Base-by-base conservation (phyloP, 106 monocot genomes). In the Chionographis japonica region DNA sequence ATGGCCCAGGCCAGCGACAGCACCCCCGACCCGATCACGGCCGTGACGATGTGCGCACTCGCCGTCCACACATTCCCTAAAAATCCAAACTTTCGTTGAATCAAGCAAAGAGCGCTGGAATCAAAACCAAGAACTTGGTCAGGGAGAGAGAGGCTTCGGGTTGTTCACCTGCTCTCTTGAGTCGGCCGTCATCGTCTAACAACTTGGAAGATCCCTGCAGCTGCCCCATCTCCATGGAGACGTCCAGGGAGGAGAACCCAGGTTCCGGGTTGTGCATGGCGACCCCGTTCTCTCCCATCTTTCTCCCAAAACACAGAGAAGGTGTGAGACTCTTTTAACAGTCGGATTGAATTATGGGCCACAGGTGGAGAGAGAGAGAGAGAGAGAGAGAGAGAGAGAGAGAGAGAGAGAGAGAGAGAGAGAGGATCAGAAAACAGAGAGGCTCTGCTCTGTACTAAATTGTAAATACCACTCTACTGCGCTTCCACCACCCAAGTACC, bases 21-120 rank as follows among this genome's bases (percentile, higher is more conserved):
- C 20, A 85, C 85, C 40, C 85, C 85, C 12, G 85, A 85, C 20
- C 85, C 85, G 58, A 85, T 81, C 42, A 85, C 85, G 4, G 85
- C 85, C 37, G 90, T 91, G 2, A 91, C 79, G 37, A 90, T 90
- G 56, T 90, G 90, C 3, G 90, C 81, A 43, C 86, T 90, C 12
- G 90, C 78, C 64, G 90, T 91, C 90, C 84, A 84, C 70, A 87
- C 68, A 35, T 78, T 91, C 19, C 90, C 90, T 86, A 71, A 68
- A 70, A 13, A 58, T 14, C 14, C 19, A 12, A 36, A 5, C 12
- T 54, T 54, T 13, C 17, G 4, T 12, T 18, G 27, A 27, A 27
- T 27, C 27, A 27, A 27, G 27, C 9, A 13, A 37, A 17, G 12
- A 20, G 18, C 14, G 2, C 8, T 37, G 39, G 39, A 8, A 67